Evolutionary conservation across 352 stramenopile genomes (phyloP).

Genomic region (Phytophthora ohioensis): DNA sequence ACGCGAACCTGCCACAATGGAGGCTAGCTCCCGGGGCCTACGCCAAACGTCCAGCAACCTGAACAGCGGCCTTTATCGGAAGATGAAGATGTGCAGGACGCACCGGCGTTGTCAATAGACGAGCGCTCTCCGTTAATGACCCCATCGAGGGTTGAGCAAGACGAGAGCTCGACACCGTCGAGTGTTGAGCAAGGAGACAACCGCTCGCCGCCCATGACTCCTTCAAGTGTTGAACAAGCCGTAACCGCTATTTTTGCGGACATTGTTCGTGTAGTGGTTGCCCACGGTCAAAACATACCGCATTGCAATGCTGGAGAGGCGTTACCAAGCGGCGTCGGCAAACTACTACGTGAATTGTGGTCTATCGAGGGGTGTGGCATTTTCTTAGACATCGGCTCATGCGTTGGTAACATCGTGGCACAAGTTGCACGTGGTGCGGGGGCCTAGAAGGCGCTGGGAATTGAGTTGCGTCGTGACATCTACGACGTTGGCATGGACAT

Average conservation of each 20-base stretch:
- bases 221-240: constrained; percentile 3
- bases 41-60: background rate
- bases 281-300: background rate
- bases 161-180: background rate
- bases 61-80: too few species aligned
- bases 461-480: background rate
- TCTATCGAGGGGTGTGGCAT: background rate
- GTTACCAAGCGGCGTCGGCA: background rate
- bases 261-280: background rate
- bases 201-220: background rate
- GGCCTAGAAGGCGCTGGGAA: constrained; percentile 4
- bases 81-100: too few species aligned
- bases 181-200: background rate
- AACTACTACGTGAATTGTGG: background rate
- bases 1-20: background rate
- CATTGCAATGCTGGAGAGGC: constrained; percentile 12
- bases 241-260: constrained; percentile 6
- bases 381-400: constrained; percentile 11
- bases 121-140: background rate
- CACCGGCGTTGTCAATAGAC: background rate
- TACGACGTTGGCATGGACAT: background rate
- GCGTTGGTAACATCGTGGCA: constrained; percentile 8
- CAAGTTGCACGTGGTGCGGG: background rate
- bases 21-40: background rate
- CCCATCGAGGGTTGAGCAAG: too few species aligned